Conservation (phyloP, 495 filamentous ascomycete genomes). For the Chaetomium tenue region DNA sequence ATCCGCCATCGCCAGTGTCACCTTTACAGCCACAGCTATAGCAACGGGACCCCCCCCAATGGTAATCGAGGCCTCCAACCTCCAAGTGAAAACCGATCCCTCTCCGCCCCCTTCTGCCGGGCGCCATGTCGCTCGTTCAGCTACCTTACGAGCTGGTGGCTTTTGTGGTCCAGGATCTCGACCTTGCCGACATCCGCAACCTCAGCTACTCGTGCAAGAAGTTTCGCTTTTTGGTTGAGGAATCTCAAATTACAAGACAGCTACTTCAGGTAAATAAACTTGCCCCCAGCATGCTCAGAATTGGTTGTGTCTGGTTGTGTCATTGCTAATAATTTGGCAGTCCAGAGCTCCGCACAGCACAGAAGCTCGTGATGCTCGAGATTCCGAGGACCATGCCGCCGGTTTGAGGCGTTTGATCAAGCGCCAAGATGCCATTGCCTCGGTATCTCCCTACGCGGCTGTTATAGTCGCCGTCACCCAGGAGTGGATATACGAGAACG, state of each 20-base stretch:
- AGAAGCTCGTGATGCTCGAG: constrained; percentile 55
- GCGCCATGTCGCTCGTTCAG: constrained; percentile 31
- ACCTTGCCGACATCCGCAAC: constrained; percentile 51
- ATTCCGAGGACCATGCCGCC: constrained; percentile 50
- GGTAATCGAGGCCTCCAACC: not conserved
- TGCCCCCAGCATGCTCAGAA: not conserved
- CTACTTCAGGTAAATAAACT: constrained; percentile 57
- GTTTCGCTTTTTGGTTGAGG: constrained; percentile 54
- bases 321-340: constrained; percentile 39
- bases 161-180: constrained; percentile 55
- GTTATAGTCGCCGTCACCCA: constrained; percentile 59
- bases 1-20: not conserved
- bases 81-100: not conserved
- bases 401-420: constrained; percentile 61
- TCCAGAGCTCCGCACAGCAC: constrained; percentile 54
- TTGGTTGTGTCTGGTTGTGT: not conserved
- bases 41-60: not conserved
- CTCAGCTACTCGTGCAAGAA: constrained; percentile 52
- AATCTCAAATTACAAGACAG: constrained; percentile 60
- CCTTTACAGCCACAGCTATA: not conserved
- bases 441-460: constrained; percentile 60
- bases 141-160: constrained; percentile 66
- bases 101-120: constrained; percentile 1
- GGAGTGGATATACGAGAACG: constrained; percentile 61
- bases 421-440: constrained; percentile 60